A percentile compares a stretch with the other conserved stretches of the same genome.
These are phyloP conservation scores for Blumeria hordei DNA, from an alignment of 2,329 filamentous ascomycete genomes.

Conservation along the genomic window DNA sequence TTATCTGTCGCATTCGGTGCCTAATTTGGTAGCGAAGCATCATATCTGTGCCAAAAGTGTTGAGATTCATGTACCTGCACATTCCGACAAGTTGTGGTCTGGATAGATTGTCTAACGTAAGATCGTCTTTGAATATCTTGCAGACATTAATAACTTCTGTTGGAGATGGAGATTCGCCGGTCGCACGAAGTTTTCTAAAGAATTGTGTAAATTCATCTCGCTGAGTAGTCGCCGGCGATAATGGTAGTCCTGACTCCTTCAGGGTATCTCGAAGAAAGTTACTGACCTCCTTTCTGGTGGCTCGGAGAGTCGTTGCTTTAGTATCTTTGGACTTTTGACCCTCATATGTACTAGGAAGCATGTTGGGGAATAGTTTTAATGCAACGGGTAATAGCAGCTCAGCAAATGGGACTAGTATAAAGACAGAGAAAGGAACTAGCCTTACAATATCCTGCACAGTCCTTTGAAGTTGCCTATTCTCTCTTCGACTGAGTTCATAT, in stretches of 20 bases:
- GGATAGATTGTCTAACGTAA: constrained; percentile 91
- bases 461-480: constrained; percentile 75
- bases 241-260: constrained; percentile 74
- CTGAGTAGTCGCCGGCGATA: constrained; percentile 63
- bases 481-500: constrained; percentile 84
- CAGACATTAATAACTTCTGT: constrained; percentile 96
- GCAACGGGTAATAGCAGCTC: constrained; percentile 81
- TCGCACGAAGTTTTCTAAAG: constrained; percentile 85
- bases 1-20: constrained; percentile 97
- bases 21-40: constrained; percentile 95
- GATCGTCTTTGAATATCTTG: constrained; percentile 94
- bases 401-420: constrained; percentile 88
- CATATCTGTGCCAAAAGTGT: constrained; percentile 88
- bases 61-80: constrained; percentile 95
- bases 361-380: constrained; percentile 84
- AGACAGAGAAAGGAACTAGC: constrained; percentile 85
- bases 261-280: constrained; percentile 71
- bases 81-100: constrained; percentile 89
- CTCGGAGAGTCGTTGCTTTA: constrained; percentile 60
- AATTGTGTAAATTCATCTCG: constrained; percentile 90
- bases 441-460: constrained; percentile 87
- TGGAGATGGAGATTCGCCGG: constrained; percentile 67
- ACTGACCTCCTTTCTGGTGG: constrained; percentile 83
- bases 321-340: constrained; percentile 71
- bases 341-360: constrained; percentile 93